These are phyloP conservation scores for Blastocystis sp. DNA, from an alignment of 352 stramenopile species.

Conservation along the genomic window DNA sequence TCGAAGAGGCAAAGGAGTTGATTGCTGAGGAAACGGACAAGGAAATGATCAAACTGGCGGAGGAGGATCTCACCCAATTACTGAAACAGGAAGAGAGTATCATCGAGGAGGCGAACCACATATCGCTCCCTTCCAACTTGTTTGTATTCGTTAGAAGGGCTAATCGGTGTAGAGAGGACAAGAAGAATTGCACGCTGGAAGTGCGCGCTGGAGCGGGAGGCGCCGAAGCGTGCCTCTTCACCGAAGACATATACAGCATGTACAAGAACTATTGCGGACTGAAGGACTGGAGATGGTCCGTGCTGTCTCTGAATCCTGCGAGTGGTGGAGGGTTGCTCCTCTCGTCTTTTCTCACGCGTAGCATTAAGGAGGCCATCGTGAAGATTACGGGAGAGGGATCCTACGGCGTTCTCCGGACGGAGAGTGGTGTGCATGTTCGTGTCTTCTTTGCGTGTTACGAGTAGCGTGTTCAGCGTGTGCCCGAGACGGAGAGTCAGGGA, in stretches of 20 bases:
- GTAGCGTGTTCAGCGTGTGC: constrained; percentile 91
- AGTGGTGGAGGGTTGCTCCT: constrained; percentile 81
- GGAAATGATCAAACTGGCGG: constrained; percentile 87
- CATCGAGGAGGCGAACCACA: constrained; percentile 76
- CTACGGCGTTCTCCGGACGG: constrained; percentile 96
- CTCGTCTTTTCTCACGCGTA: background rate
- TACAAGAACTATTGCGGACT: constrained; percentile 85
- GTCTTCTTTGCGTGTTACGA: background rate
- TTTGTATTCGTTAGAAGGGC: constrained; percentile 26
- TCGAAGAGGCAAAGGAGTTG: constrained; percentile 83
- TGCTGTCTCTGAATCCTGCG: constrained; percentile 85
- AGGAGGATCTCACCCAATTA: constrained; percentile 86
- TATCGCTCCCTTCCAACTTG: constrained; percentile 72
- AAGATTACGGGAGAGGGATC: constrained; percentile 82
- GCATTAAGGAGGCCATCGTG: constrained; percentile 76
- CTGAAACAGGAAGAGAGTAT: constrained; percentile 81
- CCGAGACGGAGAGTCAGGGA: constrained; percentile 88
- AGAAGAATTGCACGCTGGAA: constrained; percentile 95
- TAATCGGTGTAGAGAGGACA: constrained; percentile 81
- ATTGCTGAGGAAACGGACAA: constrained; percentile 75
- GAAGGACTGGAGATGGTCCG: constrained; percentile 88
- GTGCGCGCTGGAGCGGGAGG: constrained; percentile 92
- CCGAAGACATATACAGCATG: constrained; percentile 89
- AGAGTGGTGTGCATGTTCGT: constrained; percentile 90
- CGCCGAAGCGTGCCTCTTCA: constrained; percentile 94